phyloP scores from a whole-genome alignment of 2,329 filamentous ascomycete genomes.

The Knufia fluminis region DNA sequence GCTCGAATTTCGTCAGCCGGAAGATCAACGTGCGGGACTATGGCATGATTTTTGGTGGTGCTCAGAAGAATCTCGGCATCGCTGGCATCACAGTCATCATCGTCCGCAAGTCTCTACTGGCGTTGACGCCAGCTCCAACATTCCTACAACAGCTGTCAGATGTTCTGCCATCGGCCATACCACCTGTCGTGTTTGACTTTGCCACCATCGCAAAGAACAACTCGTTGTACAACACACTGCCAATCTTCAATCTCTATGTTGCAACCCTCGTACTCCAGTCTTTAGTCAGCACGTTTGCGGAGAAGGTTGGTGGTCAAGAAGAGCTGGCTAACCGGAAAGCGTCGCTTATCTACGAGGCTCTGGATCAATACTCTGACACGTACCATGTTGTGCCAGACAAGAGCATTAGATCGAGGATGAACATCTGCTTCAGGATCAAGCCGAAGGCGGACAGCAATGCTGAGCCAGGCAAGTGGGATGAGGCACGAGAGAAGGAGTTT shows the following conservation, averaged over 20 bases:
- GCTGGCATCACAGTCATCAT: slow-evolving; percentile 82
- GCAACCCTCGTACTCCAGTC: slow-evolving; percentile 79
- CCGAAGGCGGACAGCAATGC: slow-evolving; percentile 43
- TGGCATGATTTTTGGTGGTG: slow-evolving; percentile 76
- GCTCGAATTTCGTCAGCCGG: slow-evolving; percentile 81
- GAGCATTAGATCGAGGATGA: slow-evolving; percentile 74
- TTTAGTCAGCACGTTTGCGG: slow-evolving; percentile 55
- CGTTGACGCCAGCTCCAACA: slow-evolving; percentile 55
- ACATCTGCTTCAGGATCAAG: slow-evolving; percentile 77
- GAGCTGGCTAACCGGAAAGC: slow-evolving; percentile 66
- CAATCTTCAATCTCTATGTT: slow-evolving; percentile 89
- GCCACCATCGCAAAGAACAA: slow-evolving; percentile 84
- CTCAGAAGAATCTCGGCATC: slow-evolving; percentile 86
- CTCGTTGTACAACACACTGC: slow-evolving; percentile 89
- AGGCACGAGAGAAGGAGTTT: slow-evolving; percentile 64
- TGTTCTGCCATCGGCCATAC: slow-evolving; percentile 42
- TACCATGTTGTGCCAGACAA: slow-evolving; percentile 73
- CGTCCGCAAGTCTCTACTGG: slow-evolving; percentile 69
- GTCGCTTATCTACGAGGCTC: slow-evolving; percentile 60
- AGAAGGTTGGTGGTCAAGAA: slow-evolving; percentile 70
- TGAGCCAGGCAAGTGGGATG: slow-evolving; percentile 28
- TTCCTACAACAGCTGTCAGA: slow-evolving; percentile 66
- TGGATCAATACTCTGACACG: slow-evolving; percentile 59
- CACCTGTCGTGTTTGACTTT: slow-evolving; percentile 70
- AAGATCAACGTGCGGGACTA: slow-evolving; percentile 69